Percentiles rank a stretch among this genome's conserved stretches.
Evolutionary conservation across 2,329 filamentous ascomycete species (phyloP).

Genomic region (Fusarium sp.): DNA sequence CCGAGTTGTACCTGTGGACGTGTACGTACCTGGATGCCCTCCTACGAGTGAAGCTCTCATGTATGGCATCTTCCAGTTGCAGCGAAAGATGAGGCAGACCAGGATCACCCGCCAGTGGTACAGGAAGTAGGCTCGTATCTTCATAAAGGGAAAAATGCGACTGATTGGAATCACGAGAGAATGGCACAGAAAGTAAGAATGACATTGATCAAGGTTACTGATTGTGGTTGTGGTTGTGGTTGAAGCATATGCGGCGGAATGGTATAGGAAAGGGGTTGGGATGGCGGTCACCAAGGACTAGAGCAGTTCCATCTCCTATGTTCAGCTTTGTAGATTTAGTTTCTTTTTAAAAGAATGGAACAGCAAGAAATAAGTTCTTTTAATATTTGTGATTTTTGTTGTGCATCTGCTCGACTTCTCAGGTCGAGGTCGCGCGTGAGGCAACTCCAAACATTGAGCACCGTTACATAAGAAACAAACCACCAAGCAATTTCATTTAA

Average conservation of each 20-base stretch:
- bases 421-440: not conserved
- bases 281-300: not conserved
- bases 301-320: constrained; percentile 9
- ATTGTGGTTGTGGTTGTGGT: not conserved
- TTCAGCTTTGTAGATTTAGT: constrained; percentile 12
- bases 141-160: not conserved
- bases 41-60: constrained; percentile 71
- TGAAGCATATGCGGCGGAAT: not conserved
- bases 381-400: not conserved
- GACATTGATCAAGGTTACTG: not conserved
- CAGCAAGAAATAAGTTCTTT: not conserved
- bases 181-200: not conserved
- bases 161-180: not conserved
- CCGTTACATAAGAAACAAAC: not conserved
- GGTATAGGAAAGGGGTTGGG: not conserved
- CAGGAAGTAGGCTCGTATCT: constrained; percentile 58
- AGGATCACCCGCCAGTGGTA: constrained; percentile 69
- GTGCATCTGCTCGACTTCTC: not conserved
- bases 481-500: not conserved
- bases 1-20: constrained; percentile 81
- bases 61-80: constrained; percentile 79
- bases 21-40: constrained; percentile 82
- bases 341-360: not conserved
- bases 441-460: not conserved
- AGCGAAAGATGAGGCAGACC: constrained; percentile 78